Conservation (phyloP, 2,329 filamentous ascomycete species). For the Botryotinia calthae region DNA sequence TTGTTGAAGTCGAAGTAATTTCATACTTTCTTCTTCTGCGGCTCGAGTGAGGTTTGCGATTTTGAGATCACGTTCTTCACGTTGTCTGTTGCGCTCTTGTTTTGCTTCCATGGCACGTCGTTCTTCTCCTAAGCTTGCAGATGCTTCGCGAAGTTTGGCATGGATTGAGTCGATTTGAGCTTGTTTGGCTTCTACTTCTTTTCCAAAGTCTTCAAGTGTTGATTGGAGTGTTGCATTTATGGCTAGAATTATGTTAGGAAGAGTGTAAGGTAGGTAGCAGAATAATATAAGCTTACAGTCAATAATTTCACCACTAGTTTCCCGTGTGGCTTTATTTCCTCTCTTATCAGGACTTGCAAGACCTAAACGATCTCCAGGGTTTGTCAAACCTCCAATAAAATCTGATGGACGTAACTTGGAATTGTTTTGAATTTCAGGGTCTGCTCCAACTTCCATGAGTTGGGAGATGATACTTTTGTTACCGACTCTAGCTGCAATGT, state of each 20-base stretch:
- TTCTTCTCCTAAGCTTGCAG: slow-evolving; percentile 73
- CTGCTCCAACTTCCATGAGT: slow-evolving; percentile 88
- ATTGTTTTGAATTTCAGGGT: slow-evolving; percentile 87
- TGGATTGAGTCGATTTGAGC: slow-evolving; percentile 79
- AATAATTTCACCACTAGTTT: slow-evolving; percentile 78
- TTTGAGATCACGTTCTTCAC: slow-evolving; percentile 64
- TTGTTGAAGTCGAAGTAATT: slow-evolving; percentile 49
- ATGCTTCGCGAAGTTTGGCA: slow-evolving; percentile 74
- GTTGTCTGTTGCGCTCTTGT: slow-evolving; percentile 61
- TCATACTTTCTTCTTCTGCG: slow-evolving; percentile 65
- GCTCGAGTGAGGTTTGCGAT: slow-evolving; percentile 76
- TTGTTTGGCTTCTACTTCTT: slow-evolving; percentile 81
- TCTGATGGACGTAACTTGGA: slow-evolving; percentile 87
- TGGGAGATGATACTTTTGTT: slow-evolving; percentile 97
- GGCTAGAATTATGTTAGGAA: slow-evolving; percentile 46
- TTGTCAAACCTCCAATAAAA: slow-evolving; percentile 73
- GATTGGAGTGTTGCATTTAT: slow-evolving; percentile 80
- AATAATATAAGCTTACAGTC: slow-evolving; percentile 57
- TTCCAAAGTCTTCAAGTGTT: slow-evolving; percentile 74
- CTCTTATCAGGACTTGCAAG: slow-evolving; percentile 47
- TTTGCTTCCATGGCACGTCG: slow-evolving; percentile 70
- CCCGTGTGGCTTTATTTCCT: slow-evolving; percentile 56
- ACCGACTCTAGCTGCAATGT: slow-evolving; percentile 87
- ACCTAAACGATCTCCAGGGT: slow-evolving; percentile 47
- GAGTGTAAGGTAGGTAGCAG: background rate